These are phyloP conservation scores for Colletotrichum sp. DNA, from an alignment of 2,329 filamentous ascomycete genomes.

Conservation along the genomic window DNA sequence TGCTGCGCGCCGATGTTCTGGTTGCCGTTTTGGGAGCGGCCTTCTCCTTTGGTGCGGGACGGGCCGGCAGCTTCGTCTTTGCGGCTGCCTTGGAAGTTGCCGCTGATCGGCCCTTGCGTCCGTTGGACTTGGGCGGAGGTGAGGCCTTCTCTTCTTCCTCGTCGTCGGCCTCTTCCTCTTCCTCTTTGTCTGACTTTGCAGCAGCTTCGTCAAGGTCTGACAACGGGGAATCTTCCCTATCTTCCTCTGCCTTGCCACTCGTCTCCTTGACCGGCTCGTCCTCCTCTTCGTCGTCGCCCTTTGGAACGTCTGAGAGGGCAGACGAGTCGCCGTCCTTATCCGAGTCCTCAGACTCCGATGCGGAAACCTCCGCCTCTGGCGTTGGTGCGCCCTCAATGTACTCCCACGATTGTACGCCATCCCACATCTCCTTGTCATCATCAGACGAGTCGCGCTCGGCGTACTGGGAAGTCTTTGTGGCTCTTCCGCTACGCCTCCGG, in stretches of 20 bases:
- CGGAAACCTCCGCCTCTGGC: constrained; percentile 26
- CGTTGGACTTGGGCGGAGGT: constrained; percentile 19
- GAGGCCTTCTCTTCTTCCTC: constrained; percentile 11
- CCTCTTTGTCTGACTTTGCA: constrained; percentile 21
- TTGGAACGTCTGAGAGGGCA: constrained; percentile 5
- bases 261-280: constrained; percentile 21
- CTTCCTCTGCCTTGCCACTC: constrained; percentile 15
- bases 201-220: constrained; percentile 17
- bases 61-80: constrained; percentile 18
- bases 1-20: constrained; percentile 5
- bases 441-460: constrained; percentile 62
- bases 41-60: constrained; percentile 22
- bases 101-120: constrained; percentile 12
- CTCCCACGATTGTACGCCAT: constrained; percentile 64
- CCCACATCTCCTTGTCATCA: constrained; percentile 66
- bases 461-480: constrained; percentile 47
- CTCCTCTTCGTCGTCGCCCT: constrained; percentile 18
- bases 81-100: constrained; percentile 7
- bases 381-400: constrained; percentile 44
- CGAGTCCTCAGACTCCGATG: constrained; percentile 8
- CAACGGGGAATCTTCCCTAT: constrained; percentile 13
- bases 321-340: constrained; percentile 11
- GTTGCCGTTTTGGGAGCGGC: constrained; percentile 7
- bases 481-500: constrained; percentile 61
- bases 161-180: constrained; percentile 23